Percentiles rank a stretch among this genome's conserved stretches.
phyloP scores from a whole-genome alignment of 331 rosid species.

The Stylosanthes scabra region DNA sequence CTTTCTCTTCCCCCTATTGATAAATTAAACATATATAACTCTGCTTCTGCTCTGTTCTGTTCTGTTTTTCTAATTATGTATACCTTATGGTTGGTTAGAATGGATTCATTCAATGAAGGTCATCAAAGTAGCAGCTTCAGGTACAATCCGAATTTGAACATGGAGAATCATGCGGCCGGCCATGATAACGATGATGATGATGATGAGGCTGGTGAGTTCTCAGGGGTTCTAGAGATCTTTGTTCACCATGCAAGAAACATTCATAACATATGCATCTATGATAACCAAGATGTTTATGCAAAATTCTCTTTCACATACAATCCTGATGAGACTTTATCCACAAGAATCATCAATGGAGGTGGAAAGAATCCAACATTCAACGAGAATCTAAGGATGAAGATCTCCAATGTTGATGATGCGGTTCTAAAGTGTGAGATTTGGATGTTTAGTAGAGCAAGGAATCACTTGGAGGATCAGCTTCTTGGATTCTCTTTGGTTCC shows the following conservation, averaged over 20 bases:
- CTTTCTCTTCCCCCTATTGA: slow-evolving; percentile 32
- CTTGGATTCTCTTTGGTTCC: slow-evolving; percentile 83
- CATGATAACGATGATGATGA: slow-evolving; percentile 43
- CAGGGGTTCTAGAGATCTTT: slow-evolving; percentile 56
- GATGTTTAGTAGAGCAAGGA: slow-evolving; percentile 83
- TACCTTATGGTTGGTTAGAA: slow-evolving; percentile 33
- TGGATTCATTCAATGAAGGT: slow-evolving; percentile 70
- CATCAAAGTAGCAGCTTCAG: slow-evolving; percentile 56
- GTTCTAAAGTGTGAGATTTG: slow-evolving; percentile 84
- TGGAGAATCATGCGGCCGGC: slow-evolving; percentile 37
- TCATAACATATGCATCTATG: slow-evolving; percentile 84
- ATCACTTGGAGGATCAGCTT: slow-evolving; percentile 78
- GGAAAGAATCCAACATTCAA: slow-evolving; percentile 81
- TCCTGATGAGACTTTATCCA: slow-evolving; percentile 72
- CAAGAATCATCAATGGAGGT: slow-evolving; percentile 71
- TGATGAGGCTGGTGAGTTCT: slow-evolving; percentile 49
- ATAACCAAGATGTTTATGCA: slow-evolving; percentile 84
- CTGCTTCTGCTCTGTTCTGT: slow-evolving; percentile 34
- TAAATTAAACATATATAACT: background rate
- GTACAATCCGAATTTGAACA: slow-evolving; percentile 47
- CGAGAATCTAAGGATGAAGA: slow-evolving; percentile 64
- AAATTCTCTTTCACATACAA: slow-evolving; percentile 82
- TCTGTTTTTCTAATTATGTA: background rate
- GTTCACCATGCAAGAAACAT: slow-evolving; percentile 68
- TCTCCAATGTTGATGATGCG: slow-evolving; percentile 64